phyloP scores from a whole-genome alignment of 2,329 filamentous ascomycete species.

The Trichoderma aggressivum region DNA sequence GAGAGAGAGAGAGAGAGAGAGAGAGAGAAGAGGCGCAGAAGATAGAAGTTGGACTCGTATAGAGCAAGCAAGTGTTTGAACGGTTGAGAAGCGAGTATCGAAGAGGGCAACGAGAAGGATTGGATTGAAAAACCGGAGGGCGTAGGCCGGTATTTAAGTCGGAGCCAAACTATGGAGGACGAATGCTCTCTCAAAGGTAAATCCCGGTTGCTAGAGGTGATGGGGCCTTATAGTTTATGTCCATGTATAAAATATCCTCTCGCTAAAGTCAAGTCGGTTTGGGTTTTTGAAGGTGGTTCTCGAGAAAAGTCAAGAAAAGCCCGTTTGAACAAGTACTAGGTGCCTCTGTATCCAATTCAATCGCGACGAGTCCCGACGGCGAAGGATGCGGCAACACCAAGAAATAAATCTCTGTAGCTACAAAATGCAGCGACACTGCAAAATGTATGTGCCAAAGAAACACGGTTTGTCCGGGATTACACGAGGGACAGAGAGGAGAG shows the following conservation, averaged over 20 bases:
- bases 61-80: neutral
- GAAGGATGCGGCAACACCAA: neutral
- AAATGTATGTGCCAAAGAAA: neutral
- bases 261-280: neutral
- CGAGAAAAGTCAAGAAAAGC: neutral
- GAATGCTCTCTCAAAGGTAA: neutral
- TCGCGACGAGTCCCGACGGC: neutral
- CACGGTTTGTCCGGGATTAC: neutral
- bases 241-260: neutral
- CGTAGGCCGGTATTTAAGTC: neutral
- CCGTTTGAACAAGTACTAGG: neutral
- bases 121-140: neutral
- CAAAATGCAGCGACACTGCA: neutral
- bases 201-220: neutral
- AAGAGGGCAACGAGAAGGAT: neutral
- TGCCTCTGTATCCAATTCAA: too few species aligned
- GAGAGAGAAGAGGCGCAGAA: too few species aligned
- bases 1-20: too few species aligned
- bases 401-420: neutral
- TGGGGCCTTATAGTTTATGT: neutral
- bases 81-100: neutral
- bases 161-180: neutral
- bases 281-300: neutral
- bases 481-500: neutral
- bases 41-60: neutral